Base-by-base conservation (phyloP, 345 rosid genomes). In the Sonneratia caseolaris region DNA sequence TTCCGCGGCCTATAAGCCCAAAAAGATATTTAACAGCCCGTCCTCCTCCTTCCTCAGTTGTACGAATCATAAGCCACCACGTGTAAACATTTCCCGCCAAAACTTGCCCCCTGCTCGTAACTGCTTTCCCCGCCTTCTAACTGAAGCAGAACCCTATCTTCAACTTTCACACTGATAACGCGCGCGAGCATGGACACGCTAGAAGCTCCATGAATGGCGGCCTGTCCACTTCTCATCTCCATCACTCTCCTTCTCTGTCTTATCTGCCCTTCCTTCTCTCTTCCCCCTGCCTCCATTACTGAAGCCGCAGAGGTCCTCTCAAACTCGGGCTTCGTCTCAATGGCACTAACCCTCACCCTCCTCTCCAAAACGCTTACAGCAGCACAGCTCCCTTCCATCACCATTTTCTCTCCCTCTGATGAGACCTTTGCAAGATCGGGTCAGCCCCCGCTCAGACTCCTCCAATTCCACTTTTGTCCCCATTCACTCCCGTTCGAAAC, bases 381-480 rank as follows among this genome's bases (percentile, higher is more conserved):
- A 69, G 74, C 77, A 3, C 70, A 53, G 27, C 64, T 76, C 36
- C 71, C 80, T 1, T 81, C 80, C 68, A 78, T 81, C 74, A 86
- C 89, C 55, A 37, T 84, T 86, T 84, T 86, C 74, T 53, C 86
- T 19, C 86, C 90, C 64, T 48, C 77, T 21, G 86, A 84, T 45
- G 40, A 73, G 7, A 75, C 79, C n/a, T 86, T 86, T 70, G 8
- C 67, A 5, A 19, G 5, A 12, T 80, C 76, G 27, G 81, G 86
- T 36, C 85, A 84, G 47, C 85, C 86, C 0, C 51, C 86, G 0
- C 82, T 82, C 14, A 53, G 79, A n/a, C 73, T 76, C 64, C 86
- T 84, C 73, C 76, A 57, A 0, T 69, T 74, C 77, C 87, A 82
- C 79, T 48, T 84, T 72, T 75, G 78, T 5, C 83, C 86, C 22